Percentiles rank a stretch among this genome's conserved stretches.
phyloP scores from a whole-genome alignment of 179 eudicot species.

The Patellifolia procumbens region DNA sequence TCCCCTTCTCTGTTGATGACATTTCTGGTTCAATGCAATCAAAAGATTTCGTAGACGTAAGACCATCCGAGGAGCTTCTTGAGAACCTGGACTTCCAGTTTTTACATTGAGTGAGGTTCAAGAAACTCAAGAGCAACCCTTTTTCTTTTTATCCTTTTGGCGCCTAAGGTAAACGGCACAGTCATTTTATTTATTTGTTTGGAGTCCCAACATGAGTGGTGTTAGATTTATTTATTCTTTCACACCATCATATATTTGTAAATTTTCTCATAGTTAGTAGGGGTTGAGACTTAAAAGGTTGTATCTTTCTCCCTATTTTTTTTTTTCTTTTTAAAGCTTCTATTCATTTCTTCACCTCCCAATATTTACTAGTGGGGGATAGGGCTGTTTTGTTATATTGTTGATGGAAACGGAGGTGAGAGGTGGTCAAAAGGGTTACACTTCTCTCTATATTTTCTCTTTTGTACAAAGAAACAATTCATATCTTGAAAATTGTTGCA shows the following conservation, averaged over 20 bases:
- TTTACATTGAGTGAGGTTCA: constrained; percentile 69
- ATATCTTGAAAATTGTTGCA: constrained; percentile 11
- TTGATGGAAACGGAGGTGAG: neutral
- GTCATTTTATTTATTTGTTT: constrained; percentile 32
- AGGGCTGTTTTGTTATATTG: constrained; percentile 7
- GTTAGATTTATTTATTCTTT: constrained; percentile 36
- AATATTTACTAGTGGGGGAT: constrained; percentile 16
- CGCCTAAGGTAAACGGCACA: constrained; percentile 20
- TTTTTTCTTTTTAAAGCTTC: constrained; percentile 3
- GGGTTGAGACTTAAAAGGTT: constrained; percentile 23
- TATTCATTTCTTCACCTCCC: constrained; percentile 31
- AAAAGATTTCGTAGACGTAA: constrained; percentile 68
- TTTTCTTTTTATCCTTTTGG: constrained; percentile 7
- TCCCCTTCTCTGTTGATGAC: constrained; percentile 87
- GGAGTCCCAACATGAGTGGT: constrained; percentile 30
- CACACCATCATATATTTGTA: constrained; percentile 35
- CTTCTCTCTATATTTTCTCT: constrained; percentile 8
- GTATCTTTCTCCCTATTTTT: constrained; percentile 15
- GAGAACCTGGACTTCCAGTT: constrained; percentile 86
- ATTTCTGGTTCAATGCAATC: constrained; percentile 59
- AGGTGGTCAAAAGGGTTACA: constrained; percentile 26
- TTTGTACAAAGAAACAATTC: constrained; percentile 35
- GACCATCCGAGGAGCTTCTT: constrained; percentile 62
- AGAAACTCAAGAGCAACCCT: constrained; percentile 19
- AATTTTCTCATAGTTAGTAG: constrained; percentile 33